Percentiles rank a stretch among this genome's conserved stretches.
phyloP scores from a whole-genome alignment of 106 monocot genomes.

The Amphibolis antarctica region DNA sequence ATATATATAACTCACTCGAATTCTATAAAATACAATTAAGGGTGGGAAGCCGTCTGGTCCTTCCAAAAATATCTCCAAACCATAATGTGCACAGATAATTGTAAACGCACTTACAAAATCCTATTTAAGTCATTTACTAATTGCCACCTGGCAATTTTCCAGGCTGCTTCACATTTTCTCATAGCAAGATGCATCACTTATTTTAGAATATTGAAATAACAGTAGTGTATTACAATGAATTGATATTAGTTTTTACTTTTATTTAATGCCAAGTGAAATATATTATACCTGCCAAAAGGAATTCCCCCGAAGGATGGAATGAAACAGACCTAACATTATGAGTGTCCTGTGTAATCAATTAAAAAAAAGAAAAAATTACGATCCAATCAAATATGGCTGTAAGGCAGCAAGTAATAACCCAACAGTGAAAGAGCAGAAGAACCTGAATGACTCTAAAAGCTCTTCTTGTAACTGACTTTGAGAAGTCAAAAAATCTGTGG shows the following conservation, averaged over 20 bases:
- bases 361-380: not conserved
- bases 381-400: not conserved
- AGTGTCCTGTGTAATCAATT: conserved; percentile 45
- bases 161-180: no score
- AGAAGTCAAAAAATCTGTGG: conserved; percentile 87
- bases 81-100: no score
- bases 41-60: no score
- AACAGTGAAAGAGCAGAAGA: not conserved
- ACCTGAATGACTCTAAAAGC: conserved; percentile 98
- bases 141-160: no score
- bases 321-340: conserved; percentile 96
- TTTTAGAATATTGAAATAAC: no score
- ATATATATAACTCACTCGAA: no score
- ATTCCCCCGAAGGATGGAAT: conserved; percentile 97
- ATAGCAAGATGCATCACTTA: no score
- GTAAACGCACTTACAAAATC: no score
- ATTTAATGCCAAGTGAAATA: not conserved
- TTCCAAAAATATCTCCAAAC: no score
- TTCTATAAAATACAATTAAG: no score
- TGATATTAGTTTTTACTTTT: not conserved
- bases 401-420: not conserved
- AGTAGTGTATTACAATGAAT: no score
- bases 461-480: conserved; percentile 75
- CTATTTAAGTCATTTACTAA: no score
- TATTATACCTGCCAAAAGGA: conserved; percentile 83